phyloP scores from a whole-genome alignment of 495 filamentous ascomycete genomes.

The Rostrohypoxylon terebratum region DNA sequence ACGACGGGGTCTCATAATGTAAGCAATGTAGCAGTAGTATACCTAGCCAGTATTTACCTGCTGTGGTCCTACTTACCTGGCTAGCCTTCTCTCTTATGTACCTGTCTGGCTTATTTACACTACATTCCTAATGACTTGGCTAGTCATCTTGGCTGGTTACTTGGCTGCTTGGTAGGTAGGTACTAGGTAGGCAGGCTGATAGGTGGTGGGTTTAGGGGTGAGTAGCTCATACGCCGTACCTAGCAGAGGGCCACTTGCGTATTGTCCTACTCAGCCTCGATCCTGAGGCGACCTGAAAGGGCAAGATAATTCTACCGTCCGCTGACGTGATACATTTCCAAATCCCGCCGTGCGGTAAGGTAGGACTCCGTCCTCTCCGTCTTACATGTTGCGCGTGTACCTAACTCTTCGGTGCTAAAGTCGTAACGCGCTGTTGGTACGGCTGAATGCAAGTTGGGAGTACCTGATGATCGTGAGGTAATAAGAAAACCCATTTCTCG shows the following conservation, averaged over 20 bases:
- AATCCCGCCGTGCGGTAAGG: conserved; percentile 14
- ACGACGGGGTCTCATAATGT: conserved; percentile 17
- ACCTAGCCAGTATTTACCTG: not conserved
- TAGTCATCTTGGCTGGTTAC: not conserved
- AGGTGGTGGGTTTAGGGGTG: not conserved
- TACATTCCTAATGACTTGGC: not conserved
- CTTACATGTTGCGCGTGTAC: conserved; percentile 18
- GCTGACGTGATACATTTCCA: conserved; percentile 44
- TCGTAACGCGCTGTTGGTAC: conserved; percentile 38
- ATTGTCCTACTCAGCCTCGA: conserved; percentile 44
- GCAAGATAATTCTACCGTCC: conserved; percentile 10
- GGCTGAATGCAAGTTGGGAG: conserved; percentile 41
- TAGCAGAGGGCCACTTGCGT: conserved; percentile 2
- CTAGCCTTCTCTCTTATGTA: conserved; percentile 29
- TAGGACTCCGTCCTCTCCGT: conserved; percentile 34
- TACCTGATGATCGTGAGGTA: conserved; percentile 37
- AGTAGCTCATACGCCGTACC: not conserved
- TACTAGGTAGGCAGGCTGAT: no score
- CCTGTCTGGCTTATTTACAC: not conserved
- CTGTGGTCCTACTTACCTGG: no score
- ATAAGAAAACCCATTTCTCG: not conserved
- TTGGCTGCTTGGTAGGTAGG: conserved; percentile 11
- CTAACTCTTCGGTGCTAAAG: conserved; percentile 8
- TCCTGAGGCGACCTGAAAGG: conserved; percentile 34
- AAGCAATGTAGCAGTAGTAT: conserved; percentile 8